Evolutionary conservation across 208 protist species (phyloP).

Genomic region (Herpetomonas samuelpessoai): DNA sequence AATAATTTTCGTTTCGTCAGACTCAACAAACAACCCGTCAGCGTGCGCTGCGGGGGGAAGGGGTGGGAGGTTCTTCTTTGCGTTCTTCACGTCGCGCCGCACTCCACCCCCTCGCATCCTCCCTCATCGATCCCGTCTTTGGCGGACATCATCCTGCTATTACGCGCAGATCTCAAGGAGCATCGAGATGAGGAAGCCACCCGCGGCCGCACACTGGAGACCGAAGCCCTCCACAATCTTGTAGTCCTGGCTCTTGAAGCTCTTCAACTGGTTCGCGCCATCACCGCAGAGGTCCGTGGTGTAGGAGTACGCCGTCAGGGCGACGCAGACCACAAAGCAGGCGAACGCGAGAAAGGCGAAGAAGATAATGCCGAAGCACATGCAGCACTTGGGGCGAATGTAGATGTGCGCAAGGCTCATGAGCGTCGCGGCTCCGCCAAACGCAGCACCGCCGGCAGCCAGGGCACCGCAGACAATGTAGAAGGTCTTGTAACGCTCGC

Average conservation of each 20-base stretch:
- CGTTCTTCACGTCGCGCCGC: too few species aligned
- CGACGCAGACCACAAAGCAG: conserved; percentile 9
- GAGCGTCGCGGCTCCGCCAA: background rate
- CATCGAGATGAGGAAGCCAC: conserved; percentile 9
- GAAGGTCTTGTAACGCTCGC: too few species aligned
- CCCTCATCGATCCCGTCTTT: too few species aligned
- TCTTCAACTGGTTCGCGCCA: background rate
- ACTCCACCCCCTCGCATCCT: too few species aligned
- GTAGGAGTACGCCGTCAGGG: conserved; percentile 3
- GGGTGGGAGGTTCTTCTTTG: too few species aligned
- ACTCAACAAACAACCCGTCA: too few species aligned
- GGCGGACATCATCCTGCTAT: too few species aligned
- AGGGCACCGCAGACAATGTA: conserved; percentile 6
- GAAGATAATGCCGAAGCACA: conserved; percentile 15
- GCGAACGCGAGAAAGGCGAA: conserved; percentile 11
- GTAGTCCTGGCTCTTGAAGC: background rate
- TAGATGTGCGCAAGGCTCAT: too few species aligned
- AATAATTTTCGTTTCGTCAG: too few species aligned
- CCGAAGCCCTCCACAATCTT: conserved; percentile 16
- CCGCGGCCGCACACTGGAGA: conserved; percentile 5
- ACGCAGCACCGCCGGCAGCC: background rate
- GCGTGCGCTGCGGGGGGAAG: too few species aligned
- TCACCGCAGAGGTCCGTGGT: conserved; percentile 13
- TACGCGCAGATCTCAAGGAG: conserved; percentile 16
- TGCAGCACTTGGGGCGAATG: conserved; percentile 5